phyloP scores from a whole-genome alignment of 192 early-diverging fungal genomes.

The Coemansia reversa region DNA sequence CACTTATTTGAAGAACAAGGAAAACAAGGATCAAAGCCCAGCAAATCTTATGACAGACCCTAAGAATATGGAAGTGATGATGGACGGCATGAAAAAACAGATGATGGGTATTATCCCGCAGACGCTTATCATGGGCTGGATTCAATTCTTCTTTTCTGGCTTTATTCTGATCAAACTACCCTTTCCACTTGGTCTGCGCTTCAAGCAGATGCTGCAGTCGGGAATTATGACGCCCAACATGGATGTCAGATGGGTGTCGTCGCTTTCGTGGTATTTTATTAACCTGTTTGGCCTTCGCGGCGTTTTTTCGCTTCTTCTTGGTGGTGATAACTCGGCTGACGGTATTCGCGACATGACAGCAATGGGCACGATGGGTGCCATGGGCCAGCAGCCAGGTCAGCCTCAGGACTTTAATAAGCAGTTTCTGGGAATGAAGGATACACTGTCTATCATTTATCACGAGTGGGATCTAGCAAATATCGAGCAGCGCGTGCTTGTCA shows the following conservation, averaged over 20 bases:
- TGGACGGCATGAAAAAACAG: constrained; percentile 98
- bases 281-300: constrained; percentile 93
- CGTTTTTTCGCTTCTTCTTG: constrained; percentile 89
- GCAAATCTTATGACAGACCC: constrained; percentile 92
- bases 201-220: constrained; percentile 97
- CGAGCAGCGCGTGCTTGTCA: constrained; percentile 75
- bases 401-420: constrained; percentile 83
- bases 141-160: constrained; percentile 98
- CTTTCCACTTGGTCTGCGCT: constrained; percentile 92
- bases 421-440: constrained; percentile 87
- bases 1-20: constrained; percentile 83
- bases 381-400: constrained; percentile 71
- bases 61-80: constrained; percentile 90
- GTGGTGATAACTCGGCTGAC: constrained; percentile 85
- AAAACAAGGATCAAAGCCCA: constrained; percentile 55
- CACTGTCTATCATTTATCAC: constrained; percentile 77
- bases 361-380: constrained; percentile 82
- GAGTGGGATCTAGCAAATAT: constrained; percentile 78
- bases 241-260: constrained; percentile 98
- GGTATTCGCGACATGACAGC: constrained; percentile 88
- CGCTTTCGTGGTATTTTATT: constrained; percentile 97
- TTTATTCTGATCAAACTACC: constrained; percentile 96
- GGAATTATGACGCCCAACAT: constrained; percentile 94
- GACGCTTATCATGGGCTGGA: constrained; percentile 98
- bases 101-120: constrained; percentile 98